A percentile compares a stretch with the other conserved stretches of the same genome.
These are phyloP conservation scores for Coemansia sp. DNA, from an alignment of 192 early-diverging fungal genomes.

Conservation along the genomic window DNA sequence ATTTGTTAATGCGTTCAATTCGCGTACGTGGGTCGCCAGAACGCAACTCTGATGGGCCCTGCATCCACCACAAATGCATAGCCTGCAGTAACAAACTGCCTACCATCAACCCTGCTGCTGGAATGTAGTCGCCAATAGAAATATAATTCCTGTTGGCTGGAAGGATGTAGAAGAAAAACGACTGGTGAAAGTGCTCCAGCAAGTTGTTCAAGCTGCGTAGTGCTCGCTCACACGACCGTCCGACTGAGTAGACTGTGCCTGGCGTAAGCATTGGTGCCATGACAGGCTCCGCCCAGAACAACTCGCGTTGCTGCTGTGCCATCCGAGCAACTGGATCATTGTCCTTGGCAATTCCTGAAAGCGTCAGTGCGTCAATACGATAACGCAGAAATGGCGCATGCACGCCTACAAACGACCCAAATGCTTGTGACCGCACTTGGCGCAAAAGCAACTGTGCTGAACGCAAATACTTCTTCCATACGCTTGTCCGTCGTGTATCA, in stretches of 20 bases:
- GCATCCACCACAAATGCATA: slow-evolving; percentile 58
- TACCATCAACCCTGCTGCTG: slow-evolving; percentile 75
- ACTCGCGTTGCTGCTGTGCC: slow-evolving; percentile 3
- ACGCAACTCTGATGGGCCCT: slow-evolving; percentile 34
- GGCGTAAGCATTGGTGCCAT: slow-evolving; percentile 9
- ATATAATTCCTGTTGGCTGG: slow-evolving; percentile 74
- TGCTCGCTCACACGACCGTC: slow-evolving; percentile 73
- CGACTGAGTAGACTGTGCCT: slow-evolving; percentile 17
- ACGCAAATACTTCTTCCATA: slow-evolving; percentile 17
- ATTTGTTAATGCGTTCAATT: slow-evolving; percentile 40
- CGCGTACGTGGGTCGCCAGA: slow-evolving; percentile 37
- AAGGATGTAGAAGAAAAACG: slow-evolving; percentile 96
- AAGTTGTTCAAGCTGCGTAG: slow-evolving; percentile 87
- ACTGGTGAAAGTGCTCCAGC: slow-evolving; percentile 91
- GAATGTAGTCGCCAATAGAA: slow-evolving; percentile 87
- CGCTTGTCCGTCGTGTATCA: slow-evolving; percentile 7
- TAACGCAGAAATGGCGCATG: slow-evolving; percentile 59
- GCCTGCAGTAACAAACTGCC: slow-evolving; percentile 70
- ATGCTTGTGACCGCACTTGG: slow-evolving; percentile 40
- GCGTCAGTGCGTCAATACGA: slow-evolving; percentile 76
- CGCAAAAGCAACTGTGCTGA: slow-evolving; percentile 37
- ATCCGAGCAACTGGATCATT: slow-evolving; percentile 11
- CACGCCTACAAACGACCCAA: slow-evolving; percentile 38
- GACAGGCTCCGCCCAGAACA: background rate
- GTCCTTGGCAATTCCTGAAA: slow-evolving; percentile 47